Base-by-base conservation (phyloP, 129 eudicot species). In the Tanacetum coccineum region DNA sequence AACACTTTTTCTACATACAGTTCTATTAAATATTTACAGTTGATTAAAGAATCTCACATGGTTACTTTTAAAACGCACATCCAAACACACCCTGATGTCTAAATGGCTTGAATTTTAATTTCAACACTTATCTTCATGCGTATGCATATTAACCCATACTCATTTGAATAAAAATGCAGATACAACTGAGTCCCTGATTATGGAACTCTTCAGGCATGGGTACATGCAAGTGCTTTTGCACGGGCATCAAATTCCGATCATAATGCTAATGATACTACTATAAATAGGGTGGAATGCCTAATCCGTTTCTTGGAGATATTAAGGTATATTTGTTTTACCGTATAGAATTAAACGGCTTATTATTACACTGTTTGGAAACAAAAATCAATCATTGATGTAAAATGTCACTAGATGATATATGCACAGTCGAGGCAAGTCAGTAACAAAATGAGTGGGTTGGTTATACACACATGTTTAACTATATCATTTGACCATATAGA, bases 191-290 rank as follows among this genome's bases (percentile, higher is more conserved):
- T 77, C 62, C 99, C 97, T 55, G 99, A 94, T 51, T 87, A 82
- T 71, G 96, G 95, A 79, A 84, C 79, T 71, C 93, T 94, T 68
- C 95, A 89, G 67, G 96, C 87, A 70, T 94, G 99, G 97, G 95
- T 86, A 76, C 84, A 85, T 56, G 95, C 95, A 32, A 77, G 79
- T 74, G 92, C 84, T 42, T 87, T 82, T 58, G 85, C 87, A 15
- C 86, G 87, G 60, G 87, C 79, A 10, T 79, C 78, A 64, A 76
- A 76, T 75, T 81, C 79, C 51, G 87, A 84, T 77, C 72, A 77
- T 15, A 65, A 58, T 54, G 74, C 68, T 55, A 84, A 79, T 68
- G 98, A 93, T 79, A 53, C 81, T 52, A 75, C 87, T 45, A 80
- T 78, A 70, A 21, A 80, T 39, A 85, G 71, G 79, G 83, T 22